Base-by-base conservation (phyloP, 257 asterid genomes). In the Fraxinus quadrangulata region DNA sequence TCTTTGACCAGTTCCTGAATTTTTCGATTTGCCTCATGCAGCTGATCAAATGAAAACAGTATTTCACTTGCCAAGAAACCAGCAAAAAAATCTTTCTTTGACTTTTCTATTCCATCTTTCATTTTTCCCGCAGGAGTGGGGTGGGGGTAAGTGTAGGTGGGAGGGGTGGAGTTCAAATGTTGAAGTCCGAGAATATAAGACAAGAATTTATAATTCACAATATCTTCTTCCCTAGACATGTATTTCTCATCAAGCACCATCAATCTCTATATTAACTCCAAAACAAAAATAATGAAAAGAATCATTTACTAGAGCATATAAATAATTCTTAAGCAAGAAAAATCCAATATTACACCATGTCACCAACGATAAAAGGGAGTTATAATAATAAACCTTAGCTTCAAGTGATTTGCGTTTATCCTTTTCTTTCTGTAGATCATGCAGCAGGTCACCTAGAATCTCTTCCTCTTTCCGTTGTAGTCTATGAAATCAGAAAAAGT, bases 391-490 rank as follows among this genome's bases (percentile, higher is more conserved):
- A 72, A 95, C 99, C 98, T 96, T 87, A 81, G 85, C 84, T 85
- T 90, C 97, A 21, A 93, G 88, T 77, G 92, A 85, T 79, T 86
- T 86, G 88, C 87, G 74, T 84, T 78, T 90, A 67, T 84, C 96
- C 84, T 83, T 93, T 84, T 92, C 98, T 21, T 77, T 71, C 65
- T 85, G 90, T 37, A 93, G 81, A 83, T 93, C 99, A 34, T 79
- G 81, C 77, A 92, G 84, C 80, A 93, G 72, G 75, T 93, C 99
- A 81, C 97, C 98, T 33, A 92, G 83, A 80, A 90, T 72, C 83
- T 85, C 92, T 39, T 88, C 89, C 83, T 93, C 98, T 70, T 80
- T 90, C 82, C 82, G 86, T 75, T 87, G 81, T 87, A 93, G 75
- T 85, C 99, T 96, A 87, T 73, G 51, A 78, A 75, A 71, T 56